Conservation (phyloP, 768 basidiomycete genomes). For the Boletus eberwhitei region DNA sequence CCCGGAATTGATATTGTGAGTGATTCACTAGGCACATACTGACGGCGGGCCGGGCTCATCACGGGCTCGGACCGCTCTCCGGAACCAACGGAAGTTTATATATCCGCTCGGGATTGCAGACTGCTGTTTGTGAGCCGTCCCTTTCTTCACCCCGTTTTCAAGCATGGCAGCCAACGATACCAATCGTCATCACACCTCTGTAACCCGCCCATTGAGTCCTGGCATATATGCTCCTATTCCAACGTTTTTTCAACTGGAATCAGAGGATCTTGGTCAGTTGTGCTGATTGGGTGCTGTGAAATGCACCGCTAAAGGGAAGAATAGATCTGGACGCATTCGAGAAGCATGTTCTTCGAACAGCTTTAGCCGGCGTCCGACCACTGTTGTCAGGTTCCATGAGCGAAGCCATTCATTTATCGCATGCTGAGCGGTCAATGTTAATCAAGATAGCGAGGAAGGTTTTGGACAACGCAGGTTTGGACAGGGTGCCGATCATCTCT, state of each 20-base stretch:
- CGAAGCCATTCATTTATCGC: slow-evolving; percentile 74
- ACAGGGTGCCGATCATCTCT: slow-evolving; percentile 63
- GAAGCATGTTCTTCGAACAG: slow-evolving; percentile 61
- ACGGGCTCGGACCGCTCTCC: slow-evolving; percentile 8
- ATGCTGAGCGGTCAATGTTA: slow-evolving; percentile 60
- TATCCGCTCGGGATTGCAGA: neutral
- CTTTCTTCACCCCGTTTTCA: neutral
- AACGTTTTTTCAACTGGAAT: slow-evolving; percentile 72
- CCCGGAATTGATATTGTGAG: too few species aligned
- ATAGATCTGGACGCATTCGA: slow-evolving; percentile 65
- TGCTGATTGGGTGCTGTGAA: neutral
- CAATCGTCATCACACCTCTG: slow-evolving; percentile 14
- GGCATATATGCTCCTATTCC: slow-evolving; percentile 87
- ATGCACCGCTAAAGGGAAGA: slow-evolving; percentile 3
- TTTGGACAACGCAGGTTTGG: slow-evolving; percentile 63
- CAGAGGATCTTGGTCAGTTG: slow-evolving; percentile 78
- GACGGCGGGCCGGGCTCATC: too few species aligned
- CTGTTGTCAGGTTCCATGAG: slow-evolving; percentile 83
- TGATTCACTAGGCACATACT: too few species aligned
- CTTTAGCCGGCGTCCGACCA: slow-evolving; percentile 64
- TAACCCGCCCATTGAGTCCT: slow-evolving; percentile 57
- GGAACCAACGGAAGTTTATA: slow-evolving; percentile 7
- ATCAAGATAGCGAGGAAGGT: slow-evolving; percentile 66
- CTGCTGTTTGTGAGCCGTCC: neutral
- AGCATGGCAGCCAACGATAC: slow-evolving; percentile 39